These are phyloP conservation scores for Xerocomus brunneocitrinus DNA, from an alignment of 768 basidiomycete species.

Conservation along the genomic window DNA sequence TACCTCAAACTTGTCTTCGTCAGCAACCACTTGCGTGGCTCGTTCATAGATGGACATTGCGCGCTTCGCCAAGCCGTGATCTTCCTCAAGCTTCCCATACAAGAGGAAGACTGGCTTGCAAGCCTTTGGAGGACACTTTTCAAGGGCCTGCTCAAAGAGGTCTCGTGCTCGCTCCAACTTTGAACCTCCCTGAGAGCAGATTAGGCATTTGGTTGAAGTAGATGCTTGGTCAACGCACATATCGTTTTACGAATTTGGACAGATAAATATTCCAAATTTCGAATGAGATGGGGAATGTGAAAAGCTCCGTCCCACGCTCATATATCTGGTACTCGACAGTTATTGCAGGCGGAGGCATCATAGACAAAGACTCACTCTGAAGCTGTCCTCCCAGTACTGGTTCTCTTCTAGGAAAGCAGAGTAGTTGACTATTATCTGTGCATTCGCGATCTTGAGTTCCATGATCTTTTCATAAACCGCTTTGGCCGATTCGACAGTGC, in stretches of 20 bases:
- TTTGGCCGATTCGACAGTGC: slow-evolving; percentile 88
- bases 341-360: not conserved
- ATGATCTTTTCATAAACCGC: slow-evolving; percentile 94
- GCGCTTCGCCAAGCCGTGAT: slow-evolving; percentile 90
- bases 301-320: slow-evolving; percentile 93
- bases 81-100: slow-evolving; percentile 96
- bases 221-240: slow-evolving; percentile 49
- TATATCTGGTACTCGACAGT: slow-evolving; percentile 57
- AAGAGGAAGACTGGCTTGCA: slow-evolving; percentile 94
- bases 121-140: slow-evolving; percentile 92
- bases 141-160: slow-evolving; percentile 94
- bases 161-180: slow-evolving; percentile 96
- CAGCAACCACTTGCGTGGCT: slow-evolving; percentile 78
- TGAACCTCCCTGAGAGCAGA: slow-evolving; percentile 63
- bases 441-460: slow-evolving; percentile 95
- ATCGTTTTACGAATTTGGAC: slow-evolving; percentile 94
- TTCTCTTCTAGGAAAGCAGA: slow-evolving; percentile 97
- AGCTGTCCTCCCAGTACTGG: slow-evolving; percentile 97
- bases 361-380: slow-evolving; percentile 68
- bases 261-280: slow-evolving; percentile 99
- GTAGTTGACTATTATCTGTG: slow-evolving; percentile 96
- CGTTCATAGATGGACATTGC: slow-evolving; percentile 96
- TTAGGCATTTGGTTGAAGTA: slow-evolving; percentile 1
- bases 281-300: slow-evolving; percentile 97
- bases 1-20: slow-evolving; percentile 94